A percentile compares a stretch with the other conserved stretches of the same genome.
phyloP scores from a whole-genome alignment of 208 protist species.

The Entamoeba invadens region DNA sequence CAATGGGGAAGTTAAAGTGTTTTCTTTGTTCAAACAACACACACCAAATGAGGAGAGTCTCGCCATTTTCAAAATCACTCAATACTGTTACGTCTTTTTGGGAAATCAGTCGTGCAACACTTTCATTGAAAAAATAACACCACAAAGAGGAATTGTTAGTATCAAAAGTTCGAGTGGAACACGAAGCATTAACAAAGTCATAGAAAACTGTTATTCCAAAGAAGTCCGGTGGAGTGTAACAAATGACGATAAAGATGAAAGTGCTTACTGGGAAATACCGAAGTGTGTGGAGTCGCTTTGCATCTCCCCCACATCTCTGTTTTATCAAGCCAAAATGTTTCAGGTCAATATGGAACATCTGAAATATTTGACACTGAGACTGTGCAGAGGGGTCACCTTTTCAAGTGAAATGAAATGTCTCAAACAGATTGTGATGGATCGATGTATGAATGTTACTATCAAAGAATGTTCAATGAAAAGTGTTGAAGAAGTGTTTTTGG shows the following conservation, averaged over 20 bases:
- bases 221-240: neutral
- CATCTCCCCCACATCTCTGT: no score
- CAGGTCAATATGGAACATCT: no score
- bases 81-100: neutral
- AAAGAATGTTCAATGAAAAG: no score
- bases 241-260: neutral
- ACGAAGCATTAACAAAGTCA: neutral
- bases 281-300: neutral
- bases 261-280: neutral
- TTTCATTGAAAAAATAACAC: neutral
- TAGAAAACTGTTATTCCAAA: neutral
- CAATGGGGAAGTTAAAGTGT: neutral
- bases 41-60: neutral
- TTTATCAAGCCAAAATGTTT: no score
- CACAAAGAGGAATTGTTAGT: neutral
- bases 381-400: no score
- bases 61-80: neutral
- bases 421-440: no score
- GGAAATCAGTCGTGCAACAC: neutral
- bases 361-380: no score
- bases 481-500: no score
- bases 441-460: no score
- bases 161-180: neutral
- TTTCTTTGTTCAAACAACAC: neutral
- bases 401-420: no score